A percentile compares a stretch with the other conserved stretches of the same genome.
phyloP scores from a whole-genome alignment of 2,329 filamentous ascomycete genomes.

The Claviceps maximensis region DNA sequence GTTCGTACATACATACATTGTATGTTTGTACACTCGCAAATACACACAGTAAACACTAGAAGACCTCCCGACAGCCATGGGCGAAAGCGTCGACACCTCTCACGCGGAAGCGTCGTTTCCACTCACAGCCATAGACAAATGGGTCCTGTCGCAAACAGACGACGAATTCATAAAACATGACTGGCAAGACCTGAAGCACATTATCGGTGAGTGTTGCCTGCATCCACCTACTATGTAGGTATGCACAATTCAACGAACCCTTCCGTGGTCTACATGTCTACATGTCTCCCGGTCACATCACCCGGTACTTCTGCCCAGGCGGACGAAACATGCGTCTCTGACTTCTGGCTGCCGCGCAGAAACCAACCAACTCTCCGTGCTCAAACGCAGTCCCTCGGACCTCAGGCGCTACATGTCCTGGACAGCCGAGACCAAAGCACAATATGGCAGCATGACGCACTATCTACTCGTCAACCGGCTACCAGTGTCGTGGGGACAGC shows the following conservation, averaged over 20 bases:
- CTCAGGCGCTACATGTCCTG: constrained; percentile 68
- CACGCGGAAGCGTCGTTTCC: constrained; percentile 38
- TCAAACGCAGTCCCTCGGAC: constrained; percentile 72
- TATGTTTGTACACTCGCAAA: too few species aligned
- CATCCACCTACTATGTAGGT: neutral
- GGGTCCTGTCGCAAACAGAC: constrained; percentile 51
- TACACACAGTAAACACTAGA: too few species aligned
- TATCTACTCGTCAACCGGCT: constrained; percentile 66
- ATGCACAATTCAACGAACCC: neutral
- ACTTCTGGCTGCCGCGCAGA: constrained; percentile 17
- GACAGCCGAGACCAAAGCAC: constrained; percentile 52
- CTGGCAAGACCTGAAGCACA: constrained; percentile 59
- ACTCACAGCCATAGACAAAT: constrained; percentile 45
- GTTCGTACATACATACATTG: too few species aligned
- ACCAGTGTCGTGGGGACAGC: constrained; percentile 48
- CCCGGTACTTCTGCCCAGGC: neutral
- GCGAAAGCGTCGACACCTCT: constrained; percentile 16
- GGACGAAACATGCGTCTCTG: neutral
- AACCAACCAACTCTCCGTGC: constrained; percentile 52
- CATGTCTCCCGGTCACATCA: neutral
- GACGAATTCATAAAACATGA: constrained; percentile 55
- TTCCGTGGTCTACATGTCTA: neutral
- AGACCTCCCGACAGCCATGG: constrained; percentile 23
- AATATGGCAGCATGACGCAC: constrained; percentile 68
- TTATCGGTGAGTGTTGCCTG: constrained; percentile 40